A percentile compares a stretch with the other conserved stretches of the same genome.
phyloP scores from a whole-genome alignment of 2,329 filamentous ascomycete species.

The Colletotrichum endophyticum region DNA sequence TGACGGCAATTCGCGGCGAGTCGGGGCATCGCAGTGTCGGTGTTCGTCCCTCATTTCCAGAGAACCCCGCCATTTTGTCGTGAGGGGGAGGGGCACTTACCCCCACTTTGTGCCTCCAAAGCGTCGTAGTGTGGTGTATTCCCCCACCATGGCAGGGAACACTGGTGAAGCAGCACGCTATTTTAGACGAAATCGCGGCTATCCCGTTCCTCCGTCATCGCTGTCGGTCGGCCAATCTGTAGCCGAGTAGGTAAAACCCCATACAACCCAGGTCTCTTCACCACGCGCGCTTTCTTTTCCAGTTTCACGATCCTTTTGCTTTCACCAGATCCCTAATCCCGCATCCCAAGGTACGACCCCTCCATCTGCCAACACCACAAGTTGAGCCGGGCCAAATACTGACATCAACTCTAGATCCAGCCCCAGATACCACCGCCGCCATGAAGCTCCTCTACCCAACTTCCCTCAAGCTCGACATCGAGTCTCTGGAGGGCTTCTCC shows the following conservation, averaged over 20 bases:
- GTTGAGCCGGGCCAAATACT: not conserved
- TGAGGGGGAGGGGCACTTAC: not conserved
- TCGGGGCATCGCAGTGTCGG: not conserved
- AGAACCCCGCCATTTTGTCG: not conserved
- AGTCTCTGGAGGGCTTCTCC: constrained; percentile 62
- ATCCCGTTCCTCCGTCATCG: not conserved
- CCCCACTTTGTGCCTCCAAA: not conserved
- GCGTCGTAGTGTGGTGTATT: not conserved
- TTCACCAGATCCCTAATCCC: not conserved
- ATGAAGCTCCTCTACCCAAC: constrained; percentile 74
- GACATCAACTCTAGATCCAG: not conserved
- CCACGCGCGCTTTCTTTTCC: not conserved
- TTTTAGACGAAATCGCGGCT: not conserved
- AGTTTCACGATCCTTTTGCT: not conserved
- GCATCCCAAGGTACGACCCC: not conserved
- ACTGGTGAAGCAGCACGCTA: not conserved
- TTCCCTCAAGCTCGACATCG: constrained; percentile 61
- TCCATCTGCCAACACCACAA: not conserved
- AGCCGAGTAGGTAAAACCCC: not conserved
- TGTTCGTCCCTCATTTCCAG: not conserved
- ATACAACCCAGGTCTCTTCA: not conserved
- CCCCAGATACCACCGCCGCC: constrained; percentile 17
- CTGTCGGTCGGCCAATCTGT: not conserved
- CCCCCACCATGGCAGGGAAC: not conserved
- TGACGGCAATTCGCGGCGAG: not conserved